A percentile compares a stretch with the other conserved stretches of the same genome.
Conservation (phyloP, 2,329 filamentous ascomycete species). For the Calonectria crousiana region DNA sequence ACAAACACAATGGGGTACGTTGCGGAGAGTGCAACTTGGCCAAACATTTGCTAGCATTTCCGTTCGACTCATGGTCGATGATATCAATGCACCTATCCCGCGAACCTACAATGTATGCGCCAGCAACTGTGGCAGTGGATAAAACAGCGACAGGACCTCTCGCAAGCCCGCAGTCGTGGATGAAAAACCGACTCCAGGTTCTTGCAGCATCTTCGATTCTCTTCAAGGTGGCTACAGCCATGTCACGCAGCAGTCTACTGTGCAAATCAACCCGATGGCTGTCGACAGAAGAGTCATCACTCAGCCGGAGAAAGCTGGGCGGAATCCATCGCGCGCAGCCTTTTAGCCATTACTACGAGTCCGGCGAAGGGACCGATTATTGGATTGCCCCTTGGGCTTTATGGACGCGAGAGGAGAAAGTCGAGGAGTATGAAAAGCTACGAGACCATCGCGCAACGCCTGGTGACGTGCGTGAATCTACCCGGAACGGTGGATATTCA, state of each 20-base stretch:
- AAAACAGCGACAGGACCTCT: not conserved
- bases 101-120: not conserved
- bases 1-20: constrained; percentile 18
- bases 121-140: not conserved
- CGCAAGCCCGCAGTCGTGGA: not conserved
- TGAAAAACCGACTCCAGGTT: not conserved
- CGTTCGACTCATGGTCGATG: not conserved
- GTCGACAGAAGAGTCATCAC: not conserved
- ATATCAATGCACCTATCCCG: not conserved
- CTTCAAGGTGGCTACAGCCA: not conserved
- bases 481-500: not conserved
- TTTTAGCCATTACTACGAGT: not conserved
- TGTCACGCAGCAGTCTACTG: not conserved
- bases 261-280: not conserved
- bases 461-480: not conserved
- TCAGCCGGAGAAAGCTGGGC: not conserved
- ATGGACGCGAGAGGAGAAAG: not conserved
- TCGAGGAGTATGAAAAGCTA: not conserved
- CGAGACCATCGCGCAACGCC: not conserved
- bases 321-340: constrained; percentile 4
- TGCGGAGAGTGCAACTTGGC: not conserved
- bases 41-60: not conserved
- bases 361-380: not conserved
- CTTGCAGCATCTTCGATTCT: not conserved
- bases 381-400: not conserved